Evolutionary conservation across 208 protist genomes (phyloP), one percentile per base, ranked within the genome.

Genomic region (Trypanosoma avium): DNA sequence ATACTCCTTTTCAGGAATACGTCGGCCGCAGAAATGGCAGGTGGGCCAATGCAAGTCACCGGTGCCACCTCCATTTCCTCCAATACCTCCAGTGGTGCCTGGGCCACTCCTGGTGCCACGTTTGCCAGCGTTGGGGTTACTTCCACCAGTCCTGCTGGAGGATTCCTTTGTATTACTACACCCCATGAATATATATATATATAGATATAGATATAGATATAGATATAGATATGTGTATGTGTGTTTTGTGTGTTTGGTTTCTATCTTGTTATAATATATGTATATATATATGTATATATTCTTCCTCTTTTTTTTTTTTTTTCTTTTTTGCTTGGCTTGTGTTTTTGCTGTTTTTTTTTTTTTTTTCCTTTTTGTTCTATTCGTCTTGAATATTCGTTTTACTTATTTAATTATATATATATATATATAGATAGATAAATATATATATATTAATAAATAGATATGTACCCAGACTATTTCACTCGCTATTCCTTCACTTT

Each of bases 1-100:
- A 79, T 88, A 87, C 46, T 90, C 84, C 68, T 88, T 83, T 43
- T 89, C 81, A 5, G 81, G 77, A 19, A 93, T 84, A 33, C 72
- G 69, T 35, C 70, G 60, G 17, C 71, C 62, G 49, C 87, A 93
- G 61, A 91, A 91, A 53, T 90, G 87, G 60, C 87, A 93, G 19
- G 65, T 81, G 15, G 84, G 75, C 54, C 67, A 81, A 48, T 72
- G 72, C 55, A 53, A 30, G 49, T 66, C 38, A 72, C 48, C 49
- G 59, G 22, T 17, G 32, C 32, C 30, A 3, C 5, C 55, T 15
- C 38, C 55, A 22, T 30, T 22, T 26, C 15, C 32, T 8, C n/a
- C n/a, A n/a, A n/a, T n/a, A n/a, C n/a, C n/a, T n/a, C n/a, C n/a
- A n/a, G n/a, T n/a, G n/a, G 21, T 2, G 3, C 36, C 36, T n/a